Evolutionary conservation across 2,329 filamentous ascomycete species (phyloP).

Genomic region (Fusarium nematophilum): DNA sequence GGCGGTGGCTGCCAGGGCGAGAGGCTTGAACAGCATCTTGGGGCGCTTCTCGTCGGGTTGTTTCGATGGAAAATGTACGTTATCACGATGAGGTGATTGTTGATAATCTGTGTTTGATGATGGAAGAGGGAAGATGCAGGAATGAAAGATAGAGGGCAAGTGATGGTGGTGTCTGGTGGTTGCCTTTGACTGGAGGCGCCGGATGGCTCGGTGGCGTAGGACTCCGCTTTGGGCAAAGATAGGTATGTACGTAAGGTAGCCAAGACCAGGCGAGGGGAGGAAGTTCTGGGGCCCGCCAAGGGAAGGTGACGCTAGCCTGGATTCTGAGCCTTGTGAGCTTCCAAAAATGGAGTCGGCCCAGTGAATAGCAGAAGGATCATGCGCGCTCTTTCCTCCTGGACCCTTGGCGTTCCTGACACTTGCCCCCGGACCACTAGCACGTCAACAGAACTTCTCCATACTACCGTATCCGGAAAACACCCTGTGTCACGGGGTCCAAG

Average conservation of each 20-base stretch:
- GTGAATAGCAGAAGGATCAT: conserved; percentile 16
- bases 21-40: conserved; percentile 49
- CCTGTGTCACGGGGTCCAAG: not conserved
- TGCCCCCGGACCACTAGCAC: no score
- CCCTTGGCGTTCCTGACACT: no score
- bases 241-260: not conserved
- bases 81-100: not conserved
- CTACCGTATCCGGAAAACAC: not conserved
- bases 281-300: conserved; percentile 30
- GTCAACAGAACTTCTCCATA: not conserved
- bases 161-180: conserved; percentile 21
- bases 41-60: not conserved
- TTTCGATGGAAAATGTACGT: not conserved
- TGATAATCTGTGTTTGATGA: conserved; percentile 7
- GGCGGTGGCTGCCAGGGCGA: conserved; percentile 49
- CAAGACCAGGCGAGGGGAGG: not conserved
- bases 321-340: no score
- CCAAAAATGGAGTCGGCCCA: conserved; percentile 5
- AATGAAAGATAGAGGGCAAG: not conserved
- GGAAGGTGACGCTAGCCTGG: no score
- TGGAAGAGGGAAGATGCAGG: conserved; percentile 9
- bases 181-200: conserved; percentile 21
- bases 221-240: conserved; percentile 28
- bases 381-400: conserved; percentile 15
- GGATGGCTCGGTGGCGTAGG: conserved; percentile 38